Evolutionary conservation across 345 rosid genomes (phyloP), one percentile per base, ranked within the genome.

Genomic region (Pseudoturritis turrita): DNA sequence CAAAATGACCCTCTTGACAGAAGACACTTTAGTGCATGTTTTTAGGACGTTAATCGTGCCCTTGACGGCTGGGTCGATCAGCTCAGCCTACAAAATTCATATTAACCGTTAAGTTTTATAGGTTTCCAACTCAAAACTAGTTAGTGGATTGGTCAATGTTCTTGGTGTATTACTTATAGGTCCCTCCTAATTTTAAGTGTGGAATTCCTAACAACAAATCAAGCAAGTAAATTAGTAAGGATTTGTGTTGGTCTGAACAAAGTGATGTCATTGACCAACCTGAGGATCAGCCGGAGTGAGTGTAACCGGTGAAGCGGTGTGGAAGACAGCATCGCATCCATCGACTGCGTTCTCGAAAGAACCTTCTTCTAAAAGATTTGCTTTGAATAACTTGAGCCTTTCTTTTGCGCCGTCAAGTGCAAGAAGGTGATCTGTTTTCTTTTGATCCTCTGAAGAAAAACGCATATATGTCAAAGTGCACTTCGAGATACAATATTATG

Each of bases 281-380:
- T 81, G 60, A 64, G 82, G 82, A 17, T 77, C 69, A 68, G 62
- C 36, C 26, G 73, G 53, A 71, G 69, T 55, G 31, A 82, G 8
- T 7, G 31, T 6, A 36, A 83, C 79, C 19, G 74, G 97, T 36
- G 90, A 73, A 3, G 92, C 97, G 0, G 82, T 72, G 70, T 86
- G 93, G 70, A 88, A 81, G 61, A 88, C 90, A 51, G 85, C 86
- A 1, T 74, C 70, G 37, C 90, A 88, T 60, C 90, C 93, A 39
- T 73, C 71, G 41, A 86, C 67, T 0, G 82, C 79, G 3, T 72
- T 36, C 33, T 83, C 76, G 21, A 81, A 83, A 15, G 79, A 73
- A 26, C 76, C 72, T 72, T 78, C 80, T 57, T 78, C 82, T 50
- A 76, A 10, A 4, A 81, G 78, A 26, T 66, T 53, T 59, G 74